Percentiles rank a stretch among this genome's conserved stretches.
Evolutionary conservation across 1,284 basidiomycete species (phyloP).

Genomic region (Porogramme epimiltina): DNA sequence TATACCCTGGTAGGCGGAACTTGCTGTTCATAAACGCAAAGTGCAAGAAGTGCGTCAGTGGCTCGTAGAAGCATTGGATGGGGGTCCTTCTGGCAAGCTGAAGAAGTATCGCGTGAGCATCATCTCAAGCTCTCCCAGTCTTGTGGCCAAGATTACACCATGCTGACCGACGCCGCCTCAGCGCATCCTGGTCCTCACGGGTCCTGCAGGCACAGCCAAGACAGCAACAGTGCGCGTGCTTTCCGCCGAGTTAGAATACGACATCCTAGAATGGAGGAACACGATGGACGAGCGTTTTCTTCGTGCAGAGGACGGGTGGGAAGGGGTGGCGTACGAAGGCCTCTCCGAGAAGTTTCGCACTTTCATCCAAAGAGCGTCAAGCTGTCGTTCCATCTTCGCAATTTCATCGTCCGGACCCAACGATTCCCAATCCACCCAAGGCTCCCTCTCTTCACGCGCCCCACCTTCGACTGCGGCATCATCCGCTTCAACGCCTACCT

Average conservation of each 20-base stretch:
- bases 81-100: slow-evolving; percentile 62
- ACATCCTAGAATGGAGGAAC: slow-evolving; percentile 88
- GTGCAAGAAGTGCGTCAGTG: slow-evolving; percentile 85
- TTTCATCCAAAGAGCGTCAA: slow-evolving; percentile 77
- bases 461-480: background rate
- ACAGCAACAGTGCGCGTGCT: slow-evolving; percentile 84
- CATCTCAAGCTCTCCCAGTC: background rate
- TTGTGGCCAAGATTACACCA: too few relatives aligned
- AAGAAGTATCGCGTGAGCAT: slow-evolving; percentile 75
- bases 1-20: slow-evolving; percentile 55
- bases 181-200: slow-evolving; percentile 86
- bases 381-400: slow-evolving; percentile 59
- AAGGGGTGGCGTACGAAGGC: slow-evolving; percentile 50
- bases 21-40: slow-evolving; percentile 90
- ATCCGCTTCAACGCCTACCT: slow-evolving; percentile 2
- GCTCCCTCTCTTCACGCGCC: slow-evolving; percentile 17
- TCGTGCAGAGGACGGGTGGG: slow-evolving; percentile 9
- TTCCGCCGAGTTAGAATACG: slow-evolving; percentile 73
- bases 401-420: slow-evolving; percentile 19
- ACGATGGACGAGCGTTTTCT: slow-evolving; percentile 45
- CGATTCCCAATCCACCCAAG: slow-evolving; percentile 5
- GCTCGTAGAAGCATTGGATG: slow-evolving; percentile 83
- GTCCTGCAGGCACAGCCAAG: slow-evolving; percentile 91
- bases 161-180: slow-evolving; percentile 32
- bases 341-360: slow-evolving; percentile 74